These are phyloP conservation scores for Rubroshorea leprosula DNA, from an alignment of 345 rosid species.

Conservation along the genomic window DNA sequence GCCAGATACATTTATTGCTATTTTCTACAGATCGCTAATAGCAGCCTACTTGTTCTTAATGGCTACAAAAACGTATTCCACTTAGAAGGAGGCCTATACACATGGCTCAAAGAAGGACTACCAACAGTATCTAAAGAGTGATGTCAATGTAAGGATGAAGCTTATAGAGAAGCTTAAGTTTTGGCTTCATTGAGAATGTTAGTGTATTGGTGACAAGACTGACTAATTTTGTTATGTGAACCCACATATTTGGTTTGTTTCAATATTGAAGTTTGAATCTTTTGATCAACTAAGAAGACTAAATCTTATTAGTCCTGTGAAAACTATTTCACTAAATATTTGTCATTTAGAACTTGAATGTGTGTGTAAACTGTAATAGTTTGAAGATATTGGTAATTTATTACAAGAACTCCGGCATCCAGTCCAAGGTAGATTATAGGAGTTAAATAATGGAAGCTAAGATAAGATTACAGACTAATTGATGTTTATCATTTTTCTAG, in stretches of 20 bases:
- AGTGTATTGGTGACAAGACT: neutral
- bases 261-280: slow-evolving; percentile 1
- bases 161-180: slow-evolving; percentile 26
- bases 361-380: too few relatives aligned
- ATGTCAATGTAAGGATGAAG: slow-evolving; percentile 9
- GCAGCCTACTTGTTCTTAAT: slow-evolving; percentile 94
- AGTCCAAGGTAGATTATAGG: too few relatives aligned
- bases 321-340: too few relatives aligned
- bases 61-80: slow-evolving; percentile 80
- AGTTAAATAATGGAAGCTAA: too few relatives aligned
- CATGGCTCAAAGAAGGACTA: slow-evolving; percentile 81
- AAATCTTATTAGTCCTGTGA: too few relatives aligned
- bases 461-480: too few relatives aligned
- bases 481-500: too few relatives aligned
- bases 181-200: slow-evolving; percentile 13
- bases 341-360: too few relatives aligned
- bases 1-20: too few relatives aligned
- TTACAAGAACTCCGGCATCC: too few relatives aligned
- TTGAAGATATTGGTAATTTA: too few relatives aligned
- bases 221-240: neutral
- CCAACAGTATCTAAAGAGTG: slow-evolving; percentile 56
- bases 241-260: neutral
- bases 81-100: slow-evolving; percentile 85
- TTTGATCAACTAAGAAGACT: neutral
- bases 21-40: slow-evolving; percentile 74